These are phyloP conservation scores for Kluyveromyces dobzhanskii DNA, from an alignment of 805 yeast species.

Conservation along the genomic window DNA sequence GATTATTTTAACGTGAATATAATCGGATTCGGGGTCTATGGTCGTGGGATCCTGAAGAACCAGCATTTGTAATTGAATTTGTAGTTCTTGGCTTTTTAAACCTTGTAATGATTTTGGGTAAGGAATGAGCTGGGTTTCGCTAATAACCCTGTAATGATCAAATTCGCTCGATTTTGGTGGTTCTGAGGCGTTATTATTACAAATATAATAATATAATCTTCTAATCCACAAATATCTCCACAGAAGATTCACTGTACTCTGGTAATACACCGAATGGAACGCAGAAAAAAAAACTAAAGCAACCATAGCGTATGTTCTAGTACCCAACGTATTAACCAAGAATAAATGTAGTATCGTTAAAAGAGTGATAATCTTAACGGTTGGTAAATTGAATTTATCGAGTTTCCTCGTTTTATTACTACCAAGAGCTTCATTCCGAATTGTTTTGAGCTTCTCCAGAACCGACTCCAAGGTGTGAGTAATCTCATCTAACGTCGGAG, in stretches of 20 bases:
- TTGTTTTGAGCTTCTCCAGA: constrained; percentile 16
- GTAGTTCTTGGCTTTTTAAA: constrained; percentile 8
- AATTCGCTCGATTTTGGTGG: neutral
- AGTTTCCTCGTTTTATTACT: neutral
- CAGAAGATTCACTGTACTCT: constrained; percentile 19
- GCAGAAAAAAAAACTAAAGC: constrained; percentile 6
- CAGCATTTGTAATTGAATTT: constrained; percentile 11
- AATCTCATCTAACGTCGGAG: constrained; percentile 29
- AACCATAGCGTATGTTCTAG: constrained; percentile 9
- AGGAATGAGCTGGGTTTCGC: constrained; percentile 4
- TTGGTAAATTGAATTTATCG: neutral
- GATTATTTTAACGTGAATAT: constrained; percentile 10
- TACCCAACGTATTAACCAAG: neutral
- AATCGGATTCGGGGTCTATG: constrained; percentile 1
- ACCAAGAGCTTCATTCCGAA: constrained; percentile 13
- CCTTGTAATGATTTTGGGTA: constrained; percentile 11
- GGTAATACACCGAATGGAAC: constrained; percentile 24
- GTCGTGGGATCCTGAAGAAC: constrained; percentile 9
- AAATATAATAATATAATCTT: constrained; percentile 8
- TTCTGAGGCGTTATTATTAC: neutral
- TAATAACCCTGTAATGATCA: neutral
- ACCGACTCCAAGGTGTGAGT: constrained; percentile 19
- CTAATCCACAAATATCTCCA: constrained; percentile 22
- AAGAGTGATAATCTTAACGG: neutral
- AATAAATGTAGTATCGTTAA: neutral